Conservation (phyloP, 805 yeast species). For the Wickerhamomyces subpelliculosus region DNA sequence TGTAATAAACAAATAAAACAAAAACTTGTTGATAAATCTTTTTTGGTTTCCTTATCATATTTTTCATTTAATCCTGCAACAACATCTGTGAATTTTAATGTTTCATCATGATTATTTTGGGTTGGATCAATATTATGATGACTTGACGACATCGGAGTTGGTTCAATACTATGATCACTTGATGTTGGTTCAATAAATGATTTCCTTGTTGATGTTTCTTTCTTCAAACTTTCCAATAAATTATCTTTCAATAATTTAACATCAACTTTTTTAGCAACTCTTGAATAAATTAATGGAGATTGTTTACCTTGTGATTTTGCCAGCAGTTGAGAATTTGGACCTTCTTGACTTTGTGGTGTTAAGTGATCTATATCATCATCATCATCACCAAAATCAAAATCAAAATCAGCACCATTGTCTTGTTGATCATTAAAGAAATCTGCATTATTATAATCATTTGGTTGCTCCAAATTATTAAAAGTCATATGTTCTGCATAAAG, state of each 20-base stretch:
- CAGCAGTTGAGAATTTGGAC: slow-evolving; percentile 15
- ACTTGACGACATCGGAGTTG: too few relatives aligned
- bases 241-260: slow-evolving; percentile 67
- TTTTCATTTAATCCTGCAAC: slow-evolving; percentile 40
- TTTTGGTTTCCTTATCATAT: slow-evolving; percentile 50
- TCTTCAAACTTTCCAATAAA: slow-evolving; percentile 54
- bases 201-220: background rate
- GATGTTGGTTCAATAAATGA: background rate
- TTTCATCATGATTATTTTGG: too few relatives aligned
- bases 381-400: slow-evolving; percentile 23
- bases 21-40: slow-evolving; percentile 76
- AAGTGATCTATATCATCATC: slow-evolving; percentile 29
- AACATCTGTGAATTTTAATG: slow-evolving; percentile 34
- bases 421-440: slow-evolving; percentile 31
- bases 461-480: slow-evolving; percentile 18
- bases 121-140: too few relatives aligned
- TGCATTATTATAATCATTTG: slow-evolving; percentile 23
- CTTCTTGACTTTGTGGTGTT: slow-evolving; percentile 7
- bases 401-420: slow-evolving; percentile 23
- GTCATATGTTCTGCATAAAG: slow-evolving; percentile 61
- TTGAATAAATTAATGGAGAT: slow-evolving; percentile 49
- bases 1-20: slow-evolving; percentile 80
- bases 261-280: slow-evolving; percentile 74
- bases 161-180: too few relatives aligned
- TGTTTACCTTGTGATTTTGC: slow-evolving; percentile 17